A percentile compares a stretch with the other conserved stretches of the same genome.
Conservation (phyloP, 192 early-diverging fungal species). For the Gaertneriomyces sp. region DNA sequence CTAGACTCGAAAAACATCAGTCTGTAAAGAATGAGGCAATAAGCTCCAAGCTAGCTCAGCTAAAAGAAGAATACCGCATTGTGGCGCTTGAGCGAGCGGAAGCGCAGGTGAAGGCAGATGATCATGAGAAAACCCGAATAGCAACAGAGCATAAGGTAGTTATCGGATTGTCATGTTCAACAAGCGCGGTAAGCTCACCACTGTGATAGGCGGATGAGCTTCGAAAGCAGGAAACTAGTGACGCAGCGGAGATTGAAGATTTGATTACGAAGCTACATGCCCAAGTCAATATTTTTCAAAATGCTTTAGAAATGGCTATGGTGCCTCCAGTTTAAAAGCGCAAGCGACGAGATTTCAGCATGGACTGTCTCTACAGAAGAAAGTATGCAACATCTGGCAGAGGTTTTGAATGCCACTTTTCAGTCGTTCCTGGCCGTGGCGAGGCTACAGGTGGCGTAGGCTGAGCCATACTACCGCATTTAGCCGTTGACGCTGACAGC, state of each 20-base stretch:
- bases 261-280: conserved; percentile 14
- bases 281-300: conserved; percentile 15
- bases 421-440: no score
- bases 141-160: conserved; percentile 43
- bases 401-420: no score
- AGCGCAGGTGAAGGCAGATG: conserved; percentile 34
- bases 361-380: neutral
- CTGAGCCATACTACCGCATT: no score
- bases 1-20: conserved; percentile 45
- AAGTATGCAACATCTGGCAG: neutral
- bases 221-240: conserved; percentile 16
- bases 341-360: no score
- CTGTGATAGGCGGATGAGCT: conserved; percentile 15
- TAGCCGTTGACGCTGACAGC: no score
- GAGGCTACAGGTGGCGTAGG: no score
- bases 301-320: conserved; percentile 24
- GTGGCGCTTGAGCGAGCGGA: conserved; percentile 21
- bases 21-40: conserved; percentile 35
- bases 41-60: conserved; percentile 27
- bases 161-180: neutral
- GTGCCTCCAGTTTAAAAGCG: neutral
- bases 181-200: neutral
- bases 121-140: conserved; percentile 24
- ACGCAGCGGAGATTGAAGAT: conserved; percentile 24
- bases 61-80: conserved; percentile 36